Base-by-base conservation (phyloP, 2,329 filamentous ascomycete genomes). In the Fusarium irregulare region DNA sequence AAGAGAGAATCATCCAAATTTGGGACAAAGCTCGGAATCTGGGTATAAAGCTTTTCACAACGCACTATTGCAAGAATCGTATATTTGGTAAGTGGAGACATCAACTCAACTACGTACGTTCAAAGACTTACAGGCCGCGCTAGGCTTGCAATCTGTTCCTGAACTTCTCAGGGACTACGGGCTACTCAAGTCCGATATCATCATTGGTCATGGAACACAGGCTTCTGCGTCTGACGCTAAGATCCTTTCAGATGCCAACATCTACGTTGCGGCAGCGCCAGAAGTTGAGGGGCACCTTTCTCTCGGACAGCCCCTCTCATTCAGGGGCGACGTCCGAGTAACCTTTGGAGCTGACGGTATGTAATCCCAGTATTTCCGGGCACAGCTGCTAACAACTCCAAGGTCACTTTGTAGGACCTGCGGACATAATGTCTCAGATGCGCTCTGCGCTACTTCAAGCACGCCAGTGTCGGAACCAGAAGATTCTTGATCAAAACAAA, bases 61-160 rank as follows among this genome's bases (percentile, higher is more conserved):
- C 56, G 23, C 61, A 64, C 37, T 64, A 64, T 47, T 51, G 44
- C 37, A 60, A 60, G 34, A 60, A 60, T n/a, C 48, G 50, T 14
- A 42, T 46, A 28, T 56, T 64, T 23, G 59, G 59, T 62, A 41
- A 42, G 57, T 41, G 16, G 28, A 21, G 10, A 21, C 10, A n/a
- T 12, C 6, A 18, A 42, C 40, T 42, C 40, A n/a, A 30, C 20
- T 42, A 11, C 18, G 18, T n/a, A n/a, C 13, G 10, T 42, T 8
- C 23, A 30, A 7, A 53, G 9, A 16, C 34, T 41, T 12, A 47
- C 6, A 48, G 16, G 20, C 42, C 28, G 20, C 7, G 7, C 20
- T 21, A 50, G 30, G 32, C 16, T 40, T 40, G 28, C 30, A 48
- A 18, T 49, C 28, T 3, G 18, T 49, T 20, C 47, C 47, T 4